These are phyloP conservation scores for Chondrus crispus DNA, from an alignment of 23 red algal species.

Conservation along the genomic window DNA sequence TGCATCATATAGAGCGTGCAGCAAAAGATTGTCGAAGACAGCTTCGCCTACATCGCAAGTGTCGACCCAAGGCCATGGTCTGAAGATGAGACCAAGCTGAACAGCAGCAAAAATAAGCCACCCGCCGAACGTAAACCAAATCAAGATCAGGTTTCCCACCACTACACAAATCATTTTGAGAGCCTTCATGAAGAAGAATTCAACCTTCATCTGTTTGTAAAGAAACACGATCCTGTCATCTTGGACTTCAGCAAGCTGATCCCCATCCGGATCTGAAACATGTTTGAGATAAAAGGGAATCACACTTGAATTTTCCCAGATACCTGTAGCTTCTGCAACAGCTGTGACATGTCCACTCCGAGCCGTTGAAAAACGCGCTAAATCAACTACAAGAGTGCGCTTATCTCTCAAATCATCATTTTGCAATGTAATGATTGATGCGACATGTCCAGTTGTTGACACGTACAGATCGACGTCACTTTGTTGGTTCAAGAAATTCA, in stretches of 20 bases:
- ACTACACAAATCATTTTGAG: neutral
- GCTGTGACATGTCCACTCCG: neutral
- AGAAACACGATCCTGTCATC: neutral
- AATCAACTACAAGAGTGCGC: neutral
- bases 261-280: neutral
- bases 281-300: neutral
- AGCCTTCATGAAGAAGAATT: too few relatives aligned
- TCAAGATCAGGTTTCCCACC: too few relatives aligned
- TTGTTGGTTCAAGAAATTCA: neutral
- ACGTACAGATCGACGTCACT: neutral
- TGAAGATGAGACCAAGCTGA: neutral
- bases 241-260: neutral
- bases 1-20: constrained; percentile 3
- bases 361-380: neutral
- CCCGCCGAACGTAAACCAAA: too few relatives aligned
- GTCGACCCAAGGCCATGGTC: constrained; percentile 24
- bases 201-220: neutral
- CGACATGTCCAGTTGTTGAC: neutral
- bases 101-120: neutral
- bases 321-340: neutral
- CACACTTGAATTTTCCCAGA: neutral
- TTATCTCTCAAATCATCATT: neutral
- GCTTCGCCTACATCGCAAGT: neutral
- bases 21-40: constrained; percentile 9
- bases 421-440: neutral